Base-by-base conservation (phyloP, 352 stramenopile species). In the Globisporangium iwayamae region DNA sequence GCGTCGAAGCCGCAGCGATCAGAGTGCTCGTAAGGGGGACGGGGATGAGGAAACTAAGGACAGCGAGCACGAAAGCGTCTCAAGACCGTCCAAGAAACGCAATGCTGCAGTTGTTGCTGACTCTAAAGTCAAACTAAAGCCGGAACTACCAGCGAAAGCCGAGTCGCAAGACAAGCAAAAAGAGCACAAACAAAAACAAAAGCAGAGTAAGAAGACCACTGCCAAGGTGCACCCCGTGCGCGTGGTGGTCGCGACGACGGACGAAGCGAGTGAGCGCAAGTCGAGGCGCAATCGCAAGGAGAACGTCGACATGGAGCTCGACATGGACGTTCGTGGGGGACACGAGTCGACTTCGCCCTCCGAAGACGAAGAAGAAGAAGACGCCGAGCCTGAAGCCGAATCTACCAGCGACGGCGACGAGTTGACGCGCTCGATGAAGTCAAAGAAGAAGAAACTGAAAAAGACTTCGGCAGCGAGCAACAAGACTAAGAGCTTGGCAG, bases 261-360 rank as follows among this genome's bases (percentile, higher is more conserved):
- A 87, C 47, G 78, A 87, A 59, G 76, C 75, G 20, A 80, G 69
- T 30, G 75, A 87, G 50, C 73, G 71, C 34, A 74, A 75, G 56
- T 73, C 72, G 13, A 47, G 73, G n/a, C 67, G 68, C 10, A 60
- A 48, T 13, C 64, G 67, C 8, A 75, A 60, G 9, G 56, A 76
- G 38, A 77, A 70, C 34, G 73, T 80, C n/a, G 81, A 88, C 43
- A 61, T 90, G 62, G 79, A 87, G 43, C 68, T 88, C 20, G 72
- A 90, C 14, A 70, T 90, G 63, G 75, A 88, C 34, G 70, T 87
- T 20, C 65, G 62, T 63, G 71, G 65, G n/a, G 53, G 52, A 20
- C 56, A 67, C 30, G 43, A 59, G 32, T 68, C 62, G 11, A 20
- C 13, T 4, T 57, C 60, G 0, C 46, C 54, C 9, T 63, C 66